phyloP scores from a whole-genome alignment of 2,329 filamentous ascomycete species.

The Huntiella savannae region DNA sequence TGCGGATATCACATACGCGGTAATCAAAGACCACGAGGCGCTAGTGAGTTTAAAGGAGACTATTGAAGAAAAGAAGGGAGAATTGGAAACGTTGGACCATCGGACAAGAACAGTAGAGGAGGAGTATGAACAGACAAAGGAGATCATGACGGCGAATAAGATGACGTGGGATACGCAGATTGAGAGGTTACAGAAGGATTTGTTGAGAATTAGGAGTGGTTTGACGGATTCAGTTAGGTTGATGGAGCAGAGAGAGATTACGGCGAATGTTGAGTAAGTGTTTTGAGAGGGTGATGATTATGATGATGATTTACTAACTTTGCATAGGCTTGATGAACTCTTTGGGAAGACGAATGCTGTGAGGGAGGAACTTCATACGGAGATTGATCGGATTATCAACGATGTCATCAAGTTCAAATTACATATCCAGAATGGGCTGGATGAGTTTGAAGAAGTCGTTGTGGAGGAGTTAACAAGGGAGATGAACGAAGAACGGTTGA shows the following conservation, averaged over 20 bases:
- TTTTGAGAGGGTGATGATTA: background rate
- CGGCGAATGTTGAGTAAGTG: conserved; percentile 78
- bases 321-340: conserved; percentile 64
- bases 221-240: conserved; percentile 74
- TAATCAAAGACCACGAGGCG: conserved; percentile 87
- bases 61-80: conserved; percentile 83
- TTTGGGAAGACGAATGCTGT: conserved; percentile 67
- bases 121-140: conserved; percentile 85
- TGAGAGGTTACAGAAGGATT: conserved; percentile 95
- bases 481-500: conserved; percentile 19
- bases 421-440: conserved; percentile 77
- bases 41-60: conserved; percentile 91
- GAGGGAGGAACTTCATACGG: conserved; percentile 92
- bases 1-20: conserved; percentile 62
- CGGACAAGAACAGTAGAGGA: conserved; percentile 74
- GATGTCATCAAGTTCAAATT: conserved; percentile 98
- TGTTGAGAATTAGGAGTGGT: conserved; percentile 77
- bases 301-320: background rate
- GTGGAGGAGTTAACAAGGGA: conserved; percentile 83
- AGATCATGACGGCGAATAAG: conserved; percentile 71
- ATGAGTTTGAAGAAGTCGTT: conserved; percentile 88
- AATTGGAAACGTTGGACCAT: conserved; percentile 83
- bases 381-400: conserved; percentile 88
- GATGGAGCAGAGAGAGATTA: conserved; percentile 91
- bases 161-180: conserved; percentile 81